Base-by-base conservation (phyloP, 1,284 basidiomycete genomes). In the Ceratorhiza oryzae-sativae region DNA sequence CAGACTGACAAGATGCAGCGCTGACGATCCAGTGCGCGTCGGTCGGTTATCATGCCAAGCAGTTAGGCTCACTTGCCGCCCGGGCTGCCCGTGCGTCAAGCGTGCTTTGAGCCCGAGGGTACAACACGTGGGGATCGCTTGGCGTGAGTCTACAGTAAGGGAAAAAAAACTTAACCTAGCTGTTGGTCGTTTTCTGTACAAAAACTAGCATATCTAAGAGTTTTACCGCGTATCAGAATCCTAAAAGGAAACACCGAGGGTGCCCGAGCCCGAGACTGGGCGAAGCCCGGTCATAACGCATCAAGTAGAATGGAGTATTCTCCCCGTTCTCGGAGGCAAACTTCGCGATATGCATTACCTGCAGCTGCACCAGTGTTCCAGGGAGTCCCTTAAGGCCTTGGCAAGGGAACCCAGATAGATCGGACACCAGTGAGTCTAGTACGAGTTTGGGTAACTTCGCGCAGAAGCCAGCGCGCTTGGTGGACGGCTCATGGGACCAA, bases 31-130 rank as follows among this genome's bases (percentile, higher is more conserved):
- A 30, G 56, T 18, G 10, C 15, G 56, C 34, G 56, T 15, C n/a
- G 20, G 6, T 32, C 62, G 62, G 41, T 65, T 65, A n/a, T 27
- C 30, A 27, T 48, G 62, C 62, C 53, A 49, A 32, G 48, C 48
- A n/a, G 36, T 23, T 65, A 65, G 30, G 46, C 62, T 46, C 18
- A 36, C 34, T 53, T 49, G 34, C 62, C 41, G 36, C 56, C 20
- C 13, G 15, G 39, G 20, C 6, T 34, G 34, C 32, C 30, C 55
- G 23, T 39, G 25, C n/a, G 39, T 34, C 34, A 39, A 20, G 55
- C 12, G 55, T 39, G 12, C 23, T 4, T 23, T 39, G 4, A 32
- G 55, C 34, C 55, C 1, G 55, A 23, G 34, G 34, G 25, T 23
- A 23, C 20, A 20, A 39, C 55, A 58, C 55, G 55, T 58, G 34